Conservation (phyloP, 192 early-diverging fungal species). For the Coemansia sp. region DNA sequence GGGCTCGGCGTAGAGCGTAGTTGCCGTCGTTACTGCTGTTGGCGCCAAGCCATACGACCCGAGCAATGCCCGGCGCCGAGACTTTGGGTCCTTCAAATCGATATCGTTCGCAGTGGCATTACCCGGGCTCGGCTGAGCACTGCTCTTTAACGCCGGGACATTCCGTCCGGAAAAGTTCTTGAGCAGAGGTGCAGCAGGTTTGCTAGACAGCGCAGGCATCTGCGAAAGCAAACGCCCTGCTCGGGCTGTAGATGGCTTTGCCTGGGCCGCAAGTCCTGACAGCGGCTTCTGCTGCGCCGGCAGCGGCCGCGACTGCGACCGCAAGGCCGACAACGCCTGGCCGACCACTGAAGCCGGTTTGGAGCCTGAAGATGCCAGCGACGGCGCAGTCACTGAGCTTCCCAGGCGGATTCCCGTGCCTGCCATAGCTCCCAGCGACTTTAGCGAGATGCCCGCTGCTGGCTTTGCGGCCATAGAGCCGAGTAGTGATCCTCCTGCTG, state of each 20-base stretch:
- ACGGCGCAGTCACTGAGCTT: conserved; percentile 2
- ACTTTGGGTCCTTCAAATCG: neutral
- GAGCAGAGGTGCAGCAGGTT: conserved; percentile 3
- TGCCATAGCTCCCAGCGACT: conserved; percentile 2
- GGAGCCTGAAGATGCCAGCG: neutral
- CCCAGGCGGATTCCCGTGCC: neutral
- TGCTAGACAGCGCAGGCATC: conserved; percentile 1
- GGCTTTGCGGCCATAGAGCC: neutral
- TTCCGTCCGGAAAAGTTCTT: conserved; percentile 31
- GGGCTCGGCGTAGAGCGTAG: conserved; percentile 31
- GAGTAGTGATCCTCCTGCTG: neutral
- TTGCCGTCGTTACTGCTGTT: conserved; percentile 1
- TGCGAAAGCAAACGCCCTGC: conserved; percentile 13
- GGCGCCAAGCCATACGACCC: neutral
- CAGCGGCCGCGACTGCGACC: neutral
- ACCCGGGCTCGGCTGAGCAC: too few species aligned
- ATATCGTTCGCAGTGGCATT: too few species aligned
- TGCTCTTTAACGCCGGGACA: too few species aligned
- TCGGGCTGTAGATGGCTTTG: neutral
- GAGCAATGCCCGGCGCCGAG: conserved; percentile 3
- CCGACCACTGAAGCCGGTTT: conserved; percentile 18
- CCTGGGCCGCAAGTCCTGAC: neutral
- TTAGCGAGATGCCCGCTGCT: conserved; percentile 7
- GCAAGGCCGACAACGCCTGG: conserved; percentile 35
- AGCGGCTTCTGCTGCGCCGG: neutral